Conservation (phyloP, 2,329 filamentous ascomycete genomes). For the Verticillium nonalfalfae region DNA sequence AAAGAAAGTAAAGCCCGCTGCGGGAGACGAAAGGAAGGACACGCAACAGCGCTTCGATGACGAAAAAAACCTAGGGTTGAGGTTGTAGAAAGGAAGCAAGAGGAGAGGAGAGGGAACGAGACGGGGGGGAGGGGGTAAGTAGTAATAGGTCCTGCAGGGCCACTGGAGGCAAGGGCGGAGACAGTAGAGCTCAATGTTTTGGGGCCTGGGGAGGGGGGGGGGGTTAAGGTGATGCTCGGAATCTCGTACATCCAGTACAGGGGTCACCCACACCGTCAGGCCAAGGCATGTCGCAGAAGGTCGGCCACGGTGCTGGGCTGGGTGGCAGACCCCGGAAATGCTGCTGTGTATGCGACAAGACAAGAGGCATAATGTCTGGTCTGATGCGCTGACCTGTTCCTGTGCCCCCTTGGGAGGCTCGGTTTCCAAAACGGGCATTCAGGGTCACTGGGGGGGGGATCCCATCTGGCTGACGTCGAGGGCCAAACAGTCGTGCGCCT, state of each 20-base stretch:
- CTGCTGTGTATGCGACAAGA: conserved; percentile 26
- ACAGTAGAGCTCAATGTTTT: conserved; percentile 19
- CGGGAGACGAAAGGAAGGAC: conserved; percentile 32
- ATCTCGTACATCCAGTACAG: conserved; percentile 24
- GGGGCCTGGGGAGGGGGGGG: conserved; percentile 14
- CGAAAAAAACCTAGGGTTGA: conserved; percentile 15
- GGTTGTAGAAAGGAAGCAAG: conserved; percentile 20
- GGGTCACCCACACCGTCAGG: conserved; percentile 26
- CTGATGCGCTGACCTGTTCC: conserved; percentile 17
- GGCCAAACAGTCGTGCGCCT: neutral
- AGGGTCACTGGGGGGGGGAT: neutral
- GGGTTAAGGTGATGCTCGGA: conserved; percentile 19
- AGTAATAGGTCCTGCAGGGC: neutral
- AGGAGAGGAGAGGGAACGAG: conserved; percentile 12
- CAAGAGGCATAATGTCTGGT: conserved; percentile 26
- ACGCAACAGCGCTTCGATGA: conserved; percentile 26
- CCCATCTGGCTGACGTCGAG: neutral
- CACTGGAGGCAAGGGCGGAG: neutral
- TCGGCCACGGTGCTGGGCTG: conserved; percentile 4
- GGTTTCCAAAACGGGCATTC: neutral
- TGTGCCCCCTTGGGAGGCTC: neutral
- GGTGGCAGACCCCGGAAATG: conserved; percentile 15
- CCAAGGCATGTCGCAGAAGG: conserved; percentile 33
- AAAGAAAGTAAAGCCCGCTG: conserved; percentile 35
- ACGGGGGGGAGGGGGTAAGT: conserved; percentile 3